Percentiles rank a stretch among this genome's conserved stretches.
These are phyloP conservation scores for Arabis hirsuta DNA, from an alignment of 345 rosid species.

Conservation along the genomic window DNA sequence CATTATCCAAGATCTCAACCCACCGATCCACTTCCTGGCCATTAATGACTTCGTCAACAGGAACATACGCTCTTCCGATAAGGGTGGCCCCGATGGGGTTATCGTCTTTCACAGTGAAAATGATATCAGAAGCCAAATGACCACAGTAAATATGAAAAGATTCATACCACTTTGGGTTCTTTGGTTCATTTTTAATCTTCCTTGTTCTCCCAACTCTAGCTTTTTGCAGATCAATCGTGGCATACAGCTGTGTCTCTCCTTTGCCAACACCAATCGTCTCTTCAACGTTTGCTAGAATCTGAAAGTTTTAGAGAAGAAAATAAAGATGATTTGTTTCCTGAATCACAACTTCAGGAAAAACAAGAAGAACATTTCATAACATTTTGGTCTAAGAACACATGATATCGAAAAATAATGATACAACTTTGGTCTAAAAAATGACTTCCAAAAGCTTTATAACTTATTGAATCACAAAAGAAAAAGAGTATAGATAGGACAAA, in stretches of 20 bases:
- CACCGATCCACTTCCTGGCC: conserved; percentile 89
- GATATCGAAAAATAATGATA: not conserved
- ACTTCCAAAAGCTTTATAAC: not conserved
- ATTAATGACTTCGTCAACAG: conserved; percentile 65
- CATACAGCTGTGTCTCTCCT: conserved; percentile 76
- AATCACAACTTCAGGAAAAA: not conserved
- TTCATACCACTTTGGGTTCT: conserved; percentile 86
- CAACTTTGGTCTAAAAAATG: not conserved
- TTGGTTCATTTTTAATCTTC: conserved; percentile 58
- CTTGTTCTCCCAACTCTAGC: conserved; percentile 98
- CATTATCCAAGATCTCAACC: conserved; percentile 80
- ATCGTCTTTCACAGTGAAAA: conserved; percentile 90
- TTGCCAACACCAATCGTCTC: conserved; percentile 84
- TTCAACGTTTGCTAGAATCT: conserved; percentile 76
- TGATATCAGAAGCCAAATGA: conserved; percentile 75
- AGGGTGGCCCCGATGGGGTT: conserved; percentile 92
- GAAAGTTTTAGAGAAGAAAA: conserved; percentile 3
- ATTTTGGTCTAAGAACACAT: not conserved
- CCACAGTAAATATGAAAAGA: conserved; percentile 95
- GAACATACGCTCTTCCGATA: conserved; percentile 85
- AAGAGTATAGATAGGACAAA: not conserved
- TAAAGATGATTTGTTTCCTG: not conserved
- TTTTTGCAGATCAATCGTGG: conserved; percentile 83
- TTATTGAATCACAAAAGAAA: not conserved
- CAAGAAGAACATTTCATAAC: not conserved